Conservation (phyloP, 495 filamentous ascomycete genomes). For the Penicillium coffeae region DNA sequence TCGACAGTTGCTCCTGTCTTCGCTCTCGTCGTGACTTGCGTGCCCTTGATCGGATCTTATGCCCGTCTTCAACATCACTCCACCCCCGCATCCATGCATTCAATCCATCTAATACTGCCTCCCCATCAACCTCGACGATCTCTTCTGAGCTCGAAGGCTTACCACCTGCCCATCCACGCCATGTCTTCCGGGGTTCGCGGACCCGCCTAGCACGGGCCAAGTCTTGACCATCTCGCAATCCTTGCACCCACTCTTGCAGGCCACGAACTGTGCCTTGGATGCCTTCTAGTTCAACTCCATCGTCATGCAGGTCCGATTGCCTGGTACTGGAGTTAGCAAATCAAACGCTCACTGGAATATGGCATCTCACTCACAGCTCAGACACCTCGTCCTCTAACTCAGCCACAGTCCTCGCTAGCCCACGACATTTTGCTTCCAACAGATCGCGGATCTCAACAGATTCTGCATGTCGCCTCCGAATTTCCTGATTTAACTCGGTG, state of each 20-base stretch:
- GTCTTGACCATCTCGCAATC: constrained; percentile 24
- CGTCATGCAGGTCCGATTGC: constrained; percentile 29
- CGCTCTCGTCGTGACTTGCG: constrained; percentile 22
- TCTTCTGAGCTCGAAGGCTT: constrained; percentile 6
- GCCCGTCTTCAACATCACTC: constrained; percentile 38
- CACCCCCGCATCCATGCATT: constrained; percentile 41
- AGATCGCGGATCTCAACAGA: constrained; percentile 31
- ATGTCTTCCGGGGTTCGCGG: constrained; percentile 5
- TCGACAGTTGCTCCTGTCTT: constrained; percentile 14
- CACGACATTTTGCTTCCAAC: constrained; percentile 27
- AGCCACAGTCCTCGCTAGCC: constrained; percentile 18
- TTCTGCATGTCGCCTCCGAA: constrained; percentile 30
- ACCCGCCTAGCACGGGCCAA: constrained; percentile 1
- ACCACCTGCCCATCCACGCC: constrained; percentile 17
- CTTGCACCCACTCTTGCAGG: constrained; percentile 29
- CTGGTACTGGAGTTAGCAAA: constrained; percentile 14
- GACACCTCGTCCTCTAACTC: constrained; percentile 31
- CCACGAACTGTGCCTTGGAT: constrained; percentile 37
- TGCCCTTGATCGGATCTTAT: constrained; percentile 21
- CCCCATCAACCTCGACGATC: constrained; percentile 19
- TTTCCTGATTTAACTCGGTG: constrained; percentile 22
- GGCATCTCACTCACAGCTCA: constrained; percentile 26
- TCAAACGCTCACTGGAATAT: neutral
- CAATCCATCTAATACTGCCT: constrained; percentile 34
- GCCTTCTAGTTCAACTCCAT: constrained; percentile 33